phyloP scores from a whole-genome alignment of 2,329 filamentous ascomycete species.

The Claviceps cyperi region DNA sequence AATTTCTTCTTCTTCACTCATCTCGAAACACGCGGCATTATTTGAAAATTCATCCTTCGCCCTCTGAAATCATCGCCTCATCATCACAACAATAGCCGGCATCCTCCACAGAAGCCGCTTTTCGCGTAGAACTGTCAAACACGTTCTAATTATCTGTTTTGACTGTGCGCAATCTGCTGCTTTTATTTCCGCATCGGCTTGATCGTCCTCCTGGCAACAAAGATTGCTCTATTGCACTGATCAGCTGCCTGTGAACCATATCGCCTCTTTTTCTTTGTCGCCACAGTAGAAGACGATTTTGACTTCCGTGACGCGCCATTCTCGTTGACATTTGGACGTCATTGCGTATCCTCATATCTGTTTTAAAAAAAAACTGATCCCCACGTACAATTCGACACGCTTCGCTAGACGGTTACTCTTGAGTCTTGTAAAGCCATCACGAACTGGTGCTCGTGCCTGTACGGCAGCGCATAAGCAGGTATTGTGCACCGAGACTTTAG shows the following conservation, averaged over 20 bases:
- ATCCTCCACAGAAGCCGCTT: neutral
- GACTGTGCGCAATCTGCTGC: neutral
- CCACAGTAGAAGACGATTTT: slow-evolving; percentile 11
- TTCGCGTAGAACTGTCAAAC: neutral
- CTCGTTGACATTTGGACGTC: slow-evolving; percentile 4
- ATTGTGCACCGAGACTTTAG: neutral
- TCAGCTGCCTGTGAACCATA: slow-evolving; percentile 7
- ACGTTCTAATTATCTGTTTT: neutral
- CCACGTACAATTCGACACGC: slow-evolving; percentile 5
- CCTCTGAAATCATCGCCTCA: neutral
- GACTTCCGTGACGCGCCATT: slow-evolving; percentile 5
- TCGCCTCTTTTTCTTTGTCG: slow-evolving; percentile 7
- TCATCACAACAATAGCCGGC: neutral
- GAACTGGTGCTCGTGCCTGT: neutral
- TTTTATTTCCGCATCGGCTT: neutral
- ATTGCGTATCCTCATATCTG: slow-evolving; percentile 7
- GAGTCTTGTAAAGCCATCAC: slow-evolving; percentile 5
- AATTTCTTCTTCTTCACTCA: slow-evolving; percentile 1
- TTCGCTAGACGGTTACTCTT: slow-evolving; percentile 3
- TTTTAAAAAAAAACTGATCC: neutral
- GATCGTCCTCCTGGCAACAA: slow-evolving; percentile 1
- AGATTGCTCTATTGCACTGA: neutral
- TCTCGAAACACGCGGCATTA: neutral
- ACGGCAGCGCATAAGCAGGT: neutral
- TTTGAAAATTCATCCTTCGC: neutral